phyloP scores from a whole-genome alignment of 192 early-diverging fungal species.

The Linnemannia hyalina region DNA sequence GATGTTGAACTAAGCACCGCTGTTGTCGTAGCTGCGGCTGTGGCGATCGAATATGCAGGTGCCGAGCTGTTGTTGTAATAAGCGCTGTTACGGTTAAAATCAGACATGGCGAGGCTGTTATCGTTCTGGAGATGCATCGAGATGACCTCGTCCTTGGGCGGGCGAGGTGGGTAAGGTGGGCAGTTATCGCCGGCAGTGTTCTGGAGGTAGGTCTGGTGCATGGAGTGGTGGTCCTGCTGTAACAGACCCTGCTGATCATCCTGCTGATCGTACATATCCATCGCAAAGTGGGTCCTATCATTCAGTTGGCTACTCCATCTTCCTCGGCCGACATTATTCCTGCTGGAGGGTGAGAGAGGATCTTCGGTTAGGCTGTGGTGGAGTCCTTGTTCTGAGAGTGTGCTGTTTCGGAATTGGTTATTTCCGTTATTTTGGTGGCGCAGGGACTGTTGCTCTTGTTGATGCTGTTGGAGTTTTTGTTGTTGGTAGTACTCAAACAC shows the following conservation, averaged over 20 bases:
- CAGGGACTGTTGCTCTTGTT: background rate
- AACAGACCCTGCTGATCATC: background rate
- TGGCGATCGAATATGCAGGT: background rate
- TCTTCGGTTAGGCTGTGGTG: background rate
- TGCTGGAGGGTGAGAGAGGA: background rate
- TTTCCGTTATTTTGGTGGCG: background rate
- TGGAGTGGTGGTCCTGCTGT: slow-evolving; percentile 18
- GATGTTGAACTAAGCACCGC: background rate
- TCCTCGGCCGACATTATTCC: background rate
- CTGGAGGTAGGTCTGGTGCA: slow-evolving; percentile 16
- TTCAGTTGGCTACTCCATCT: background rate
- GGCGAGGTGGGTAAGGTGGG: slow-evolving; percentile 18
- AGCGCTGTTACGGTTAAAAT: background rate
- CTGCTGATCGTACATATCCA: slow-evolving; percentile 9
- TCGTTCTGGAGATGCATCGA: slow-evolving; percentile 7
- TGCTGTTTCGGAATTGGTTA: background rate
- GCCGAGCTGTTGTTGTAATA: background rate
- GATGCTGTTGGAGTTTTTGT: slow-evolving; percentile 16
- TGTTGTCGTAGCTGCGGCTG: background rate
- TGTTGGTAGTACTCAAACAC: slow-evolving; percentile 29
- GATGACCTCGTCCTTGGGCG: slow-evolving; percentile 4
- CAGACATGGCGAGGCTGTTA: background rate
- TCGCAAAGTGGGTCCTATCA: background rate
- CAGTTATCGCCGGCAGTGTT: background rate
- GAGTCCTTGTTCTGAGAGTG: background rate